These are phyloP conservation scores for Acer negundo DNA, from an alignment of 345 rosid species.

Conservation along the genomic window DNA sequence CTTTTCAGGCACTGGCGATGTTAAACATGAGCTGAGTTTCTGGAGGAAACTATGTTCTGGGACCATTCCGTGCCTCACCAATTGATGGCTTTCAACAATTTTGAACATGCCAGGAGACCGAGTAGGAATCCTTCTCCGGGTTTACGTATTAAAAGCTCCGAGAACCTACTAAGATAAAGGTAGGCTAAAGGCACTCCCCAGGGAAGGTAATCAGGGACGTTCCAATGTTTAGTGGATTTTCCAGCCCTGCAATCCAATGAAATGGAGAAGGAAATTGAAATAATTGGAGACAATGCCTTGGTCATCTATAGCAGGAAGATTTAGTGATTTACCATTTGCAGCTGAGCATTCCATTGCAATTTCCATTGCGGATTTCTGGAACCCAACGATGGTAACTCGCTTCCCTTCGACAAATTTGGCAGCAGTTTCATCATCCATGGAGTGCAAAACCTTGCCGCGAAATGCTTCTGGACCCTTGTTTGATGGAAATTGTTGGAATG, in stretches of 20 bases:
- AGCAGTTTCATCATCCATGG: conserved; percentile 28
- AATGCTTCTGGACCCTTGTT: conserved; percentile 46
- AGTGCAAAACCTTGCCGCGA: conserved; percentile 43
- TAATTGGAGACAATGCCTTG: not conserved
- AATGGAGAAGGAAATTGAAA: not conserved
- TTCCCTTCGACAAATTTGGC: conserved; percentile 27
- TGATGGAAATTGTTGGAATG: conserved; percentile 39
- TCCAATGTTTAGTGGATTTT: conserved; percentile 44
- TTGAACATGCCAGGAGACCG: conserved; percentile 14
- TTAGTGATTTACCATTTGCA: conserved; percentile 30
- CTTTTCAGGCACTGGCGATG: conserved; percentile 30
- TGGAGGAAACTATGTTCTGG: conserved; percentile 40
- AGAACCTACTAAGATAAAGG: too few species aligned
- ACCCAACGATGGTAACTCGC: conserved; percentile 37
- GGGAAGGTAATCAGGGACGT: conserved; percentile 38
- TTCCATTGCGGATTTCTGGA: conserved; percentile 45
- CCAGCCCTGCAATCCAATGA: conserved; percentile 26
- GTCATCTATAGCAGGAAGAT: not conserved
- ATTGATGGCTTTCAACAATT: conserved; percentile 36
- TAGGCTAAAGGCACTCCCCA: conserved; percentile 36
- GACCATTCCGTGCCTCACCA: conserved; percentile 42
- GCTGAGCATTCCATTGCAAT: conserved; percentile 44
- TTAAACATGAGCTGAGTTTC: conserved; percentile 27
- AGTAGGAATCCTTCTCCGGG: too few species aligned
- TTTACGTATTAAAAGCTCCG: too few species aligned